Conservation (phyloP, 441 rosid species). For the Dalechampia spathulata region DNA sequence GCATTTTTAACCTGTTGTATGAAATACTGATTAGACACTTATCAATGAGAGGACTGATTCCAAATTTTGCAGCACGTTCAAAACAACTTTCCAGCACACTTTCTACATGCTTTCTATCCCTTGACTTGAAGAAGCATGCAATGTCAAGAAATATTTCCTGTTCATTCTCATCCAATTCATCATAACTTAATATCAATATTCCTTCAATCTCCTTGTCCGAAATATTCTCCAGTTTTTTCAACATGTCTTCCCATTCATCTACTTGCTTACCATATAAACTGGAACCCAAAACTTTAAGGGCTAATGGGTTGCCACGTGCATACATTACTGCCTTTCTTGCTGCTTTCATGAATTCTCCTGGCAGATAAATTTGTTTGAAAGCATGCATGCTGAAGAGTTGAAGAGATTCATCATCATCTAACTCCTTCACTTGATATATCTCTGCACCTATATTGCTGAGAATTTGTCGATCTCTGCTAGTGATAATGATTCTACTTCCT, state of each 20-base stretch:
- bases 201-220: background rate
- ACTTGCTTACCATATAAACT: background rate
- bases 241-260: constrained; percentile 2
- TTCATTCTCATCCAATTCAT: constrained; percentile 3
- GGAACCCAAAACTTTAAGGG: constrained; percentile 15
- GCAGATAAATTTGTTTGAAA: background rate
- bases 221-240: background rate
- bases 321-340: background rate
- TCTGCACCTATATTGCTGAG: background rate
- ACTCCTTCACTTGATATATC: constrained; percentile 4
- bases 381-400: constrained; percentile 11
- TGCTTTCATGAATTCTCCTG: background rate
- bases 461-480: constrained; percentile 12
- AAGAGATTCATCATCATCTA: background rate
- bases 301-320: constrained; percentile 15
- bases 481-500: constrained; percentile 14
- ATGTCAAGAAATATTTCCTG: constrained; percentile 14
- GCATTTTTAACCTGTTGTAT: constrained; percentile 21
- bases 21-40: constrained; percentile 7
- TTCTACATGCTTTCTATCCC: background rate
- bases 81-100: background rate
- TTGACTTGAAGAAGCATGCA: constrained; percentile 11
- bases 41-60: constrained; percentile 3
- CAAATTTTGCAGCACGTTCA: background rate
- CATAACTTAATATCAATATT: background rate